Conservation (phyloP, 345 rosid species). For the Linum lewisii region DNA sequence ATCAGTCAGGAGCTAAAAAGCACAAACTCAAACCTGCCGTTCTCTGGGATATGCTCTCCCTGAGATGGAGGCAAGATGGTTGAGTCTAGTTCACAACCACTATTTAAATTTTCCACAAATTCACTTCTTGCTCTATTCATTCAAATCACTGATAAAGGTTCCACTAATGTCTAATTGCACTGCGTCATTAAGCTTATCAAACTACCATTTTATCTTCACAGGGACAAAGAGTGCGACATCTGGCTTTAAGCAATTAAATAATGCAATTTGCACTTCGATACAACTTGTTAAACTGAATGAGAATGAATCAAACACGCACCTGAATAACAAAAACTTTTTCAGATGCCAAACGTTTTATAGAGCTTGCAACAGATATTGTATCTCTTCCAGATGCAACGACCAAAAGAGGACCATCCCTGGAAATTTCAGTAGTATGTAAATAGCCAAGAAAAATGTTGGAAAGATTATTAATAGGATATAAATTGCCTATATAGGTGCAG, state of each 20-base stretch:
- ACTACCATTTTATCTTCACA: not conserved
- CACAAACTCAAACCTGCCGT: not conserved
- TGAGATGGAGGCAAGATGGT: not conserved
- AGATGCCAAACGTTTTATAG: conserved; percentile 75
- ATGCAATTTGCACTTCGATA: not conserved
- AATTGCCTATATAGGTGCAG: not conserved
- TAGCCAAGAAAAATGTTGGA: not conserved
- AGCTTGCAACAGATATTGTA: conserved; percentile 79
- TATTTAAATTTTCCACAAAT: not conserved
- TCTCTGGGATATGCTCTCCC: not conserved
- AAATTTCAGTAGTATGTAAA: conserved; percentile 8
- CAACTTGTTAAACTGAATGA: not conserved
- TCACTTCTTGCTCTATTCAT: not conserved
- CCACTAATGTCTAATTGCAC: not conserved
- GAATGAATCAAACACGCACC: conserved; percentile 31
- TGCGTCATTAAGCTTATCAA: not conserved
- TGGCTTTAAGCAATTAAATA: not conserved
- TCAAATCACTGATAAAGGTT: not conserved
- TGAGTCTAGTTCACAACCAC: not conserved
- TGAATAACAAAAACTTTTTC: conserved; percentile 84
- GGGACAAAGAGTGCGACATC: not conserved
- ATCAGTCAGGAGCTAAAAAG: not conserved
- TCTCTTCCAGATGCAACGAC: conserved; percentile 96
- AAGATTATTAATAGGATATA: not conserved
- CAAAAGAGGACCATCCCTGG: conserved; percentile 90